Conservation (phyloP, 2,329 filamentous ascomycete species). For the Sporothrix luriei region DNA sequence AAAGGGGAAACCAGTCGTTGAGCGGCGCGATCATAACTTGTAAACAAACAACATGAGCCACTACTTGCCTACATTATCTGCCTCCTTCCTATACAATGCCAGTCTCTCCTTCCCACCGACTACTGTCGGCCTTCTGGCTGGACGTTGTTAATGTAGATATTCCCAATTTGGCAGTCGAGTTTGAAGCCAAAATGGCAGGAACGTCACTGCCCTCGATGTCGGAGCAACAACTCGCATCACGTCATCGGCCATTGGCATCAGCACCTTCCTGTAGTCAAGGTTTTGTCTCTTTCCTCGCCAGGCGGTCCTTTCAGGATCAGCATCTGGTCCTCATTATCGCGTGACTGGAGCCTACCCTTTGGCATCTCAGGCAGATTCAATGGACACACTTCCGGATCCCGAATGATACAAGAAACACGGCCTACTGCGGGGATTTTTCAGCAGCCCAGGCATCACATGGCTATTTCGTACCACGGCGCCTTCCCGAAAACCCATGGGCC, state of each 20-base stretch:
- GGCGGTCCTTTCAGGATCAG: too few relatives aligned
- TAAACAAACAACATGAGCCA: background rate
- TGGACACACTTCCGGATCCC: background rate
- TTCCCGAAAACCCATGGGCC: background rate
- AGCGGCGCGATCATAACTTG: background rate
- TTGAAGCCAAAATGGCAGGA: background rate
- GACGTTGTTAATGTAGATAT: background rate
- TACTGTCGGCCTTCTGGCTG: background rate
- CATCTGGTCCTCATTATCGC: background rate
- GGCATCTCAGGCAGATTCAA: background rate
- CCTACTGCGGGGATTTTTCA: background rate
- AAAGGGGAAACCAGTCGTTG: background rate
- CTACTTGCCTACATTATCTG: background rate
- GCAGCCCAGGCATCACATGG: slow-evolving; percentile 3
- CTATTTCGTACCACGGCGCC: background rate
- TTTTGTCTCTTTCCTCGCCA: too few relatives aligned
- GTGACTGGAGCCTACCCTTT: background rate
- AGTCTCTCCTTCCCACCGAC: background rate
- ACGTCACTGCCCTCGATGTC: background rate
- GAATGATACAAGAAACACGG: background rate
- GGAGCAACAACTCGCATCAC: background rate
- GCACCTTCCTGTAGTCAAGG: background rate
- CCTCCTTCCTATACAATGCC: too few relatives aligned
- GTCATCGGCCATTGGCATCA: background rate
- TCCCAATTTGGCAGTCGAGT: background rate